phyloP scores from a whole-genome alignment of 805 yeast species.

The Pichia thaimueangensis region DNA sequence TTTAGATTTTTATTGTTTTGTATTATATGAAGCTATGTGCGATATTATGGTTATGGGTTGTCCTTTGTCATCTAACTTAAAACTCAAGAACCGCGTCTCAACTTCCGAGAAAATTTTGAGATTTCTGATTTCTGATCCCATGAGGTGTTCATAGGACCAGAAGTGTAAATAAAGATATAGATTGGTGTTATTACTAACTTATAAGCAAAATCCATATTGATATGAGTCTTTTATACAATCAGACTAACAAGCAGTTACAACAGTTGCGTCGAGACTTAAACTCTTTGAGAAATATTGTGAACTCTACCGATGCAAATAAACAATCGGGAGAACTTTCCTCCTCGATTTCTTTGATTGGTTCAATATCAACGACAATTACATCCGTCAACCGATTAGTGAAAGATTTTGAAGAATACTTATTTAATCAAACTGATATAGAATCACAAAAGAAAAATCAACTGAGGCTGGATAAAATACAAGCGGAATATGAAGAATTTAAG shows the following conservation, averaged over 20 bases:
- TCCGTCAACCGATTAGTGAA: constrained; percentile 70
- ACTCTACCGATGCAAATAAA: constrained; percentile 35
- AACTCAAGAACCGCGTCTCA: no score
- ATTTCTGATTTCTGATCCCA: no score
- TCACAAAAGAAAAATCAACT: constrained; percentile 53
- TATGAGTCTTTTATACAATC: constrained; percentile 80
- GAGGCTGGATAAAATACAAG: constrained; percentile 53
- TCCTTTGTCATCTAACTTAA: no score
- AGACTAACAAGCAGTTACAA: constrained; percentile 81
- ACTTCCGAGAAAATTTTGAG: no score
- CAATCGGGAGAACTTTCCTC: constrained; percentile 31
- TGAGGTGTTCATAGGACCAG: no score
- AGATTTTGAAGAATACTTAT: constrained; percentile 34
- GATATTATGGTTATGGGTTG: no score
- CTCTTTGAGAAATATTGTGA: constrained; percentile 57
- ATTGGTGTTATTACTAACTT: no score
- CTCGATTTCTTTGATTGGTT: constrained; percentile 47
- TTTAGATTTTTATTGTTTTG: no score
- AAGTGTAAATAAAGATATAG: no score
- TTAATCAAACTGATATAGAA: constrained; percentile 49
- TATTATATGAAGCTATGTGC: no score
- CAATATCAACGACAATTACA: constrained; percentile 73
- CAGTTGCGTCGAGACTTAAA: constrained; percentile 63
- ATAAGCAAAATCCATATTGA: no score
- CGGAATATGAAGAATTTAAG: constrained; percentile 40